Evolutionary conservation across 2,329 filamentous ascomycete genomes (phyloP).

Genomic region (Aspergillus sp.): DNA sequence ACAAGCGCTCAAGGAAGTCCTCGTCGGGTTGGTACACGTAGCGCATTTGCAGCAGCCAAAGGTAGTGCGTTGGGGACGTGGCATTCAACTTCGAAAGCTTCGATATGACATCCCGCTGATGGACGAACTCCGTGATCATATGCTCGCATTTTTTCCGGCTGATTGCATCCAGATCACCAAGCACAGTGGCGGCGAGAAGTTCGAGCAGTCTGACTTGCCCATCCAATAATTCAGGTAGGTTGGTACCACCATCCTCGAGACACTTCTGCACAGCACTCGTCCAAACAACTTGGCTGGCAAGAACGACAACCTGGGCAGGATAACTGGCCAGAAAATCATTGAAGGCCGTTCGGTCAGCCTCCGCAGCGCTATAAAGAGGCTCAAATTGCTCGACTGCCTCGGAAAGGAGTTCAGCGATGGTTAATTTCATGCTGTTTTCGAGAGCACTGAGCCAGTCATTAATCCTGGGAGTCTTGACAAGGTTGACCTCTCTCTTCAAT

Average conservation of each 20-base stretch:
- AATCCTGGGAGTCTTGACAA: conserved; percentile 89
- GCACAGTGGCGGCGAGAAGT: conserved; percentile 75
- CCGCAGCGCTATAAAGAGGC: conserved; percentile 62
- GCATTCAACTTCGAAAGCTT: conserved; percentile 72
- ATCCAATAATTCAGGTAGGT: conserved; percentile 62
- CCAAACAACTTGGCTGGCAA: conserved; percentile 91
- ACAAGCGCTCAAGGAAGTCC: conserved; percentile 71
- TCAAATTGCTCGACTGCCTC: conserved; percentile 79
- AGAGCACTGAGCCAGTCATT: conserved; percentile 97
- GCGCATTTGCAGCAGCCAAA: conserved; percentile 96
- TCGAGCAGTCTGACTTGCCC: conserved; percentile 77
- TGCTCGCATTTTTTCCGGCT: conserved; percentile 96
- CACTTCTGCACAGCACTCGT: conserved; percentile 76
- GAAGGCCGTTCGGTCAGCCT: conserved; percentile 61
- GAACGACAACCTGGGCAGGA: conserved; percentile 88
- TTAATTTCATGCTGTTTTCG: conserved; percentile 87
- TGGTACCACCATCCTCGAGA: conserved; percentile 60
- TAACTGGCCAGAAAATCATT: conserved; percentile 73
- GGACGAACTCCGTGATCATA: conserved; percentile 96
- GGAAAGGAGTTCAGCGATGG: conserved; percentile 78
- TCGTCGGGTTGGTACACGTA: conserved; percentile 79
- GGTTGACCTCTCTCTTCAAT: conserved; percentile 81
- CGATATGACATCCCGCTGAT: conserved; percentile 88
- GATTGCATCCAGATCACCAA: conserved; percentile 79
- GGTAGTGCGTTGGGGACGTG: conserved; percentile 65